Evolutionary conservation across 2,329 filamentous ascomycete genomes (phyloP), one percentile per base, ranked within the genome.

Genomic region (Monilinia aucupariae): DNA sequence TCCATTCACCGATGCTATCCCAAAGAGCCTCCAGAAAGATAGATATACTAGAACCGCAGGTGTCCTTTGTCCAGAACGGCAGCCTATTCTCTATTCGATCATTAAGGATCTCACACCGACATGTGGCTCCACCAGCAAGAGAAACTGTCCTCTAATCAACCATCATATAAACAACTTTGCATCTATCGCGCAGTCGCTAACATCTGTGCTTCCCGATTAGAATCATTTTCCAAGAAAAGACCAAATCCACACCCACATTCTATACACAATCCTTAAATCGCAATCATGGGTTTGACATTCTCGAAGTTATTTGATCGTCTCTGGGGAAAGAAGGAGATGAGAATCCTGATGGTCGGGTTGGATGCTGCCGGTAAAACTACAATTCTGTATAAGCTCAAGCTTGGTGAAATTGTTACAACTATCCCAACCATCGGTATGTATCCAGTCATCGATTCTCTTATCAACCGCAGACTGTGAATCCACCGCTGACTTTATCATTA

Each of bases 241-340:
- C 68, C 70, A 68, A 71, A 69, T 74, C 76, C 76, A 72, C 72
- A 74, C 69, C 61, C 64, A 65, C 64, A 62, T 58, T 61, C 58
- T 48, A 54, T 54, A 65, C 63, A 65, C 20, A 55, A 55, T 52
- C 45, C 75, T 76, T 66, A 74, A 75, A 77, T 79, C 83, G 83
- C 84, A 82, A 92, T 80, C 80, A 99, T 99, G 94, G 94, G 94
- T 96, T 85, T 97, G 80, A 87, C 89, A 77, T 91, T 97, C 82
- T 97, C 92, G 75, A 96, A 94, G 86, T 79, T 97, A 77, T 94
- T 97, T 79, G 91, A 96, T 78, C 87, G 89, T 82, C 86, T 97
- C 79, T 96, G 91, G 89, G 92, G 93, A 76, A 96, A 96, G 89
- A 97, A 97, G 88, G 94, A 99, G 87, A 99, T 99, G 94, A 88